Conservation (phyloP, 73 alveolate genomes). For the Urostyla sp. region DNA sequence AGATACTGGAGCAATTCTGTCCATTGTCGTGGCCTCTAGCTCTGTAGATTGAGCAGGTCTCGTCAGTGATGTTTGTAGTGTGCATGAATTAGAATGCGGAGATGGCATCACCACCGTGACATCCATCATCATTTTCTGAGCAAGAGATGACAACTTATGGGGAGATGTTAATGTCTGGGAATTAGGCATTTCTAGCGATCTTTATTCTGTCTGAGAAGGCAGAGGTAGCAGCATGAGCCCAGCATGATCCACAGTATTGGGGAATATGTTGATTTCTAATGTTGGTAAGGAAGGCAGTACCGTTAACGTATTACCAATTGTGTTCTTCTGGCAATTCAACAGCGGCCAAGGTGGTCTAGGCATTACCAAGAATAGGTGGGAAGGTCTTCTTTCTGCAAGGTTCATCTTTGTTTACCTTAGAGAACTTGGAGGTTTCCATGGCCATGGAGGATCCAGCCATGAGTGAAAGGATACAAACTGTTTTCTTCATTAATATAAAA, state of each 20-base stretch:
- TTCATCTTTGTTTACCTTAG: background rate
- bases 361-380: background rate
- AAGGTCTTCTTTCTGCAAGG: conserved; percentile 48
- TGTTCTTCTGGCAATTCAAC: conserved; percentile 58
- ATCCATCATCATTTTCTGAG: conserved; percentile 73
- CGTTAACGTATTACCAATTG: conserved; percentile 85
- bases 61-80: conserved; percentile 78
- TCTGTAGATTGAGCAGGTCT: conserved; percentile 81
- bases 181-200: conserved; percentile 87
- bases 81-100: conserved; percentile 80
- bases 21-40: conserved; percentile 81
- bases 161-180: conserved; percentile 80
- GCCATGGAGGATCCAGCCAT: conserved; percentile 10
- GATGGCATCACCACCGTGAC: conserved; percentile 88
- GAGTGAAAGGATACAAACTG: background rate
- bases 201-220: conserved; percentile 81
- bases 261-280: conserved; percentile 82
- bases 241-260: conserved; percentile 85
- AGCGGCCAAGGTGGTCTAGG: background rate
- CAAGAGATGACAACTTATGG: conserved; percentile 55
- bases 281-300: conserved; percentile 73
- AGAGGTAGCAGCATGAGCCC: conserved; percentile 83
- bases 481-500: conserved; percentile 5
- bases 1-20: conserved; percentile 65
- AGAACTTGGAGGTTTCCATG: background rate